Conservation (phyloP, 2,329 filamentous ascomycete species). For the Colletotrichum shisoi region DNA sequence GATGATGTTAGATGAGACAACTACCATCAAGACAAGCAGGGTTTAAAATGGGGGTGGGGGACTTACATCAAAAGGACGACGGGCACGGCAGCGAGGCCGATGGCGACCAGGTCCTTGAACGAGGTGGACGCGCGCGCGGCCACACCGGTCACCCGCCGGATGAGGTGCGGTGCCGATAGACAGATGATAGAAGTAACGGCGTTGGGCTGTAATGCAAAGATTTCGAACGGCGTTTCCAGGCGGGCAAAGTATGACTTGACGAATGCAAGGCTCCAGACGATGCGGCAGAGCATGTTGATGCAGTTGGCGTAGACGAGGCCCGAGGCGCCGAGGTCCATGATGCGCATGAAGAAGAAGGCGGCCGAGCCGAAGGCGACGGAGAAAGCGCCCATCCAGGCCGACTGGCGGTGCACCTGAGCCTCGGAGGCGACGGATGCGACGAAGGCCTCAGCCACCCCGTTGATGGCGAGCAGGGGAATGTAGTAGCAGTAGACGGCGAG, state of each 20-base stretch:
- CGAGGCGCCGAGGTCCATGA: slow-evolving; percentile 73
- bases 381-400: slow-evolving; percentile 83
- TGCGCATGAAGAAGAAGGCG: slow-evolving; percentile 77
- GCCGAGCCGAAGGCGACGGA: slow-evolving; percentile 77
- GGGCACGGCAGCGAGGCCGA: slow-evolving; percentile 59
- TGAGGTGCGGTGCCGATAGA: slow-evolving; percentile 54
- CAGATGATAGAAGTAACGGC: slow-evolving; percentile 55
- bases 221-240: slow-evolving; percentile 53
- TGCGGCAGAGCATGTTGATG: slow-evolving; percentile 88
- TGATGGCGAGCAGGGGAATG: slow-evolving; percentile 89
- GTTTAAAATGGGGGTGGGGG: slow-evolving; percentile 9
- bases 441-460: slow-evolving; percentile 91
- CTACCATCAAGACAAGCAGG: slow-evolving; percentile 7
- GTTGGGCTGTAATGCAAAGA: slow-evolving; percentile 55
- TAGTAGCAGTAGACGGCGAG: slow-evolving; percentile 88
- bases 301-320: slow-evolving; percentile 88
- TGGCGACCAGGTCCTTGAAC: slow-evolving; percentile 55
- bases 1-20: slow-evolving; percentile 35
- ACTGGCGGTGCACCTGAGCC: slow-evolving; percentile 77
- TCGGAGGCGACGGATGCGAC: slow-evolving; percentile 85
- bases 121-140: slow-evolving; percentile 24
- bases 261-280: slow-evolving; percentile 80
- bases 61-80: slow-evolving; percentile 70
- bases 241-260: slow-evolving; percentile 69
- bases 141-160: slow-evolving; percentile 44